Evolutionary conservation across 768 basidiomycete genomes (phyloP).

Genomic region (Lyophyllum atratum): DNA sequence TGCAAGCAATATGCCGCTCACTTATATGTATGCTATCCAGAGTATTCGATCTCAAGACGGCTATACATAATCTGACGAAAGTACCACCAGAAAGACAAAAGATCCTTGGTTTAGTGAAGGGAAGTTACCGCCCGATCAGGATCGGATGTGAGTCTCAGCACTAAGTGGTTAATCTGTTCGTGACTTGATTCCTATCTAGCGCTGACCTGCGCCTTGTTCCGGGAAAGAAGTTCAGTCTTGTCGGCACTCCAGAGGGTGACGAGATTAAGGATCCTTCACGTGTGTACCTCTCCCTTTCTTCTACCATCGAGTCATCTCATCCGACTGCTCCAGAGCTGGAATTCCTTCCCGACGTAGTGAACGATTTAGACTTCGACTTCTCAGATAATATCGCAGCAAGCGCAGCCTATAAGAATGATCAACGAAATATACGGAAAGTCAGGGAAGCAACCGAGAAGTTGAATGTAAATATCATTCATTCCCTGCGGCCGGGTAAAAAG

Average conservation of each 20-base stretch:
- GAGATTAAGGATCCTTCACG: constrained; percentile 82
- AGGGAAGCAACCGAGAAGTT: constrained; percentile 69
- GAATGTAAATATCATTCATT: constrained; percentile 71
- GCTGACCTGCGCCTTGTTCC: constrained; percentile 56
- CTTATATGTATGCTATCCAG: constrained; percentile 36
- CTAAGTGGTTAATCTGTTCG: background rate
- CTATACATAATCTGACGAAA: constrained; percentile 66
- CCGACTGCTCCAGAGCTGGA: constrained; percentile 52
- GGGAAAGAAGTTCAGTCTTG: constrained; percentile 79
- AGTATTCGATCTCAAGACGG: constrained; percentile 77
- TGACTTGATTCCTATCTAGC: constrained; percentile 30
- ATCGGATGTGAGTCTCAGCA: constrained; percentile 46
- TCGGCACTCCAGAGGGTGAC: constrained; percentile 84
- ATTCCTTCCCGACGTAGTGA: constrained; percentile 67
- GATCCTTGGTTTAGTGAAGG: constrained; percentile 82
- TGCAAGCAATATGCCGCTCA: background rate
- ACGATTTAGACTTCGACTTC: constrained; percentile 85
- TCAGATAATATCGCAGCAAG: constrained; percentile 58
- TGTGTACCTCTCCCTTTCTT: constrained; percentile 26
- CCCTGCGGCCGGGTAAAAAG: constrained; percentile 74
- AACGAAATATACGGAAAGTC: constrained; percentile 81
- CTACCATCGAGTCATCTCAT: background rate
- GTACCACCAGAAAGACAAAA: constrained; percentile 89
- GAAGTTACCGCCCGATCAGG: constrained; percentile 76
- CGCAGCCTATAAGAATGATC: constrained; percentile 69